Percentiles rank a stretch among this genome's conserved stretches.
Conservation (phyloP, 345 rosid species). For the Draba incana region DNA sequence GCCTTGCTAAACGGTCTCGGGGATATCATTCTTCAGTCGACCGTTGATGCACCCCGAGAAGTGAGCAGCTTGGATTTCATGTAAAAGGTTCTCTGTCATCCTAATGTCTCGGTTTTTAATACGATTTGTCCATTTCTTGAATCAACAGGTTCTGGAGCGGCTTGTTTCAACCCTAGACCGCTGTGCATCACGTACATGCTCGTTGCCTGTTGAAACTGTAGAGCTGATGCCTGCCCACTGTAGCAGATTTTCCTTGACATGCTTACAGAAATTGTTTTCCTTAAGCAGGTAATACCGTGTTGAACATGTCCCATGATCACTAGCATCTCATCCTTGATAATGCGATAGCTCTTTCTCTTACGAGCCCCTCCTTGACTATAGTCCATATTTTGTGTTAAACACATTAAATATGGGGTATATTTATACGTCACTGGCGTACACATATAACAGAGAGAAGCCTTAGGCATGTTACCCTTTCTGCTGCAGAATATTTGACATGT, state of each 20-base stretch:
- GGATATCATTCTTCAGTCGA: conserved; percentile 70
- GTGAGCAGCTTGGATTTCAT: conserved; percentile 53
- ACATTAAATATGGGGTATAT: conserved; percentile 15
- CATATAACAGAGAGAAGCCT: conserved; percentile 12
- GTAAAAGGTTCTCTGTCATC: conserved; percentile 5
- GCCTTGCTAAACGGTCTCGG: conserved; percentile 70
- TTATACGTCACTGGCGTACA: not conserved
- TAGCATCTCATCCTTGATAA: conserved; percentile 24
- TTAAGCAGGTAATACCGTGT: conserved; percentile 66
- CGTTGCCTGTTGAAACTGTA: conserved; percentile 92
- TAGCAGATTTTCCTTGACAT: conserved; percentile 86
- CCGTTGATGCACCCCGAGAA: conserved; percentile 79
- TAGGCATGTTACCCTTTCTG: not conserved
- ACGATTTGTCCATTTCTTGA: conserved; percentile 4
- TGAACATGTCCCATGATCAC: conserved; percentile 13
- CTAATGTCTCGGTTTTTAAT: conserved; percentile 3
- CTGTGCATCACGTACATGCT: conserved; percentile 96
- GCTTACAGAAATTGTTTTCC: conserved; percentile 80
- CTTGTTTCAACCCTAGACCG: conserved; percentile 86
- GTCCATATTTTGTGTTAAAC: conserved; percentile 8
- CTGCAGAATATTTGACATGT: conserved; percentile 1
- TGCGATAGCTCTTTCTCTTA: conserved; percentile 1
- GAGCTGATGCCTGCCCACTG: conserved; percentile 94
- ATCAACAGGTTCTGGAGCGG: conserved; percentile 71
- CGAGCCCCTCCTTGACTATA: not conserved